A percentile compares a stretch with the other conserved stretches of the same genome.
These are phyloP conservation scores for Metarhizium robertsii DNA, from an alignment of 2,329 filamentous ascomycete genomes.

Conservation along the genomic window DNA sequence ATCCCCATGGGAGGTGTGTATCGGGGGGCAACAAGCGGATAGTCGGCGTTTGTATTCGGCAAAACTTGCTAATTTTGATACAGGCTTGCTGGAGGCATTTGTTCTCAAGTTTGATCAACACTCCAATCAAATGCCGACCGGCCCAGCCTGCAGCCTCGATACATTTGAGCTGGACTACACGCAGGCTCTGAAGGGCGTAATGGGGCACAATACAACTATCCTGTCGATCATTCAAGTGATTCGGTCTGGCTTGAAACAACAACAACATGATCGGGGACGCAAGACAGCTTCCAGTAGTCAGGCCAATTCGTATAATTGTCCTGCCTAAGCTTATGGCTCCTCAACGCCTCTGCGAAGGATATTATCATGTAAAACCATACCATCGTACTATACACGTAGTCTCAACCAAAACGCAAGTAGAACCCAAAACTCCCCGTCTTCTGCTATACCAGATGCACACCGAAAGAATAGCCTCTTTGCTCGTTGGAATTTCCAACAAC, in stretches of 20 bases:
- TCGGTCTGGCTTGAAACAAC: not conserved
- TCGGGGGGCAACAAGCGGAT: not conserved
- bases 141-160: too few species aligned
- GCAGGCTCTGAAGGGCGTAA: not conserved
- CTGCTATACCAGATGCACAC: not conserved
- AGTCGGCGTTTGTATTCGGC: not conserved
- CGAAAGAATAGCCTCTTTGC: not conserved
- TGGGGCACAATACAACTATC: not conserved
- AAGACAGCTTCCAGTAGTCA: not conserved
- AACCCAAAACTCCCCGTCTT: not conserved
- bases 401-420: not conserved
- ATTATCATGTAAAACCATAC: slow-evolving; percentile 5
- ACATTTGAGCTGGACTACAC: not conserved
- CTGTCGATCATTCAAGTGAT: not conserved
- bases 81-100: not conserved
- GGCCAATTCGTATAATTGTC: not conserved
- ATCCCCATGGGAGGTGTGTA: not conserved
- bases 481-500: not conserved
- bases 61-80: too few species aligned
- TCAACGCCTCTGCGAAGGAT: slow-evolving; percentile 9
- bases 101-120: too few species aligned
- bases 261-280: not conserved
- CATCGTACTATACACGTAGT: slow-evolving; percentile 2
- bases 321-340: slow-evolving; percentile 3
- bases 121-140: too few species aligned